Evolutionary conservation across 129 eudicot species (phyloP), one percentile per base, ranked within the genome.

Genomic region (Pulicaria dysenterica): DNA sequence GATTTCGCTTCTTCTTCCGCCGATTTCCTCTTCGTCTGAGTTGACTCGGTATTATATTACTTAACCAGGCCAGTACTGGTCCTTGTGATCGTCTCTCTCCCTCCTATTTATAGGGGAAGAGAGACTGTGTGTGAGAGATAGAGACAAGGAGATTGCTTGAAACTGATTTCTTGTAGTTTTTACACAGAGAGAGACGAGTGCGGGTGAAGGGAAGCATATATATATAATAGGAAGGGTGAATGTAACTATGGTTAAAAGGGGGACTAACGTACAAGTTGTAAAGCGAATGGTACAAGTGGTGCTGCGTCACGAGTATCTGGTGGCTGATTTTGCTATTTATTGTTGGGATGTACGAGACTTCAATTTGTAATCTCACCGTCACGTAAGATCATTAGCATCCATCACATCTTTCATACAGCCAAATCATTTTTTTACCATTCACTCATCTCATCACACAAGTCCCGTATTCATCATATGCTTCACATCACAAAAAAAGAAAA

Each of bases 41-140:
- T 75, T 84, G 80, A 62, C 84, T 73, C 47, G 68, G 69, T 70
- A 79, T 58, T 51, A 75, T 49, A 42, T 66, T 69, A 78, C 68
- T 84, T 84, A 84, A 81, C 81, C 89, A 80, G 83, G 86, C 88
- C 86, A 82, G 83, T 38, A 71, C 71, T 56, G 43, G 56, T 69
- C 69, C 62, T 56, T 70, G 70, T 48, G 12, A 73, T 64, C 63
- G 37, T 54, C 79, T 67, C 73, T 65, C 79, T 36, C 42, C 63
- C 74, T 69, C 66, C 81, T 68, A 49, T 77, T n/a, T 77, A 77
- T 77, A 70, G 76, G 69, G 77, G 71, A 70, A 77, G 74, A 63
- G 77, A 69, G 62, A 72, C 13, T 56, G 67, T 41, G 19, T 55
- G 73, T 63, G 69, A 41, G 46, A 38, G 64, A 13, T 51, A 5